phyloP scores from a whole-genome alignment of 495 filamentous ascomycete genomes.

The Corynascus novoguineensis region DNA sequence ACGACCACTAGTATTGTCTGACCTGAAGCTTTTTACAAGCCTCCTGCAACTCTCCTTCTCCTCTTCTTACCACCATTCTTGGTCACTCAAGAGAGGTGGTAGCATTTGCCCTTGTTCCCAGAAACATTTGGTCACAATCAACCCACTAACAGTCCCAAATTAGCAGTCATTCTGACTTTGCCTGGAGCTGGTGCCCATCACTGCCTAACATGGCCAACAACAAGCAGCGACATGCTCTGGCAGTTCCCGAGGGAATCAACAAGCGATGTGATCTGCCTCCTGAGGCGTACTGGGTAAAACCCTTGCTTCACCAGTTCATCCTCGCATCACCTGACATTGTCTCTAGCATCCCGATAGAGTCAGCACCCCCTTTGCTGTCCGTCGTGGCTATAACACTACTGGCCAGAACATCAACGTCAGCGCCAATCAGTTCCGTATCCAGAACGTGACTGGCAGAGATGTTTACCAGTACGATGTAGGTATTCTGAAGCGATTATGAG shows the following conservation, averaged over 20 bases:
- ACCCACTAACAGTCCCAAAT: background rate
- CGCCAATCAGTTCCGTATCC: constrained; percentile 73
- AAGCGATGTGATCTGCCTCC: constrained; percentile 42
- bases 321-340: background rate
- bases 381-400: constrained; percentile 49
- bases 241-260: constrained; percentile 19
- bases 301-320: background rate
- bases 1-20: no score
- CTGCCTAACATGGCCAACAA: background rate
- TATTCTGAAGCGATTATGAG: constrained; percentile 15
- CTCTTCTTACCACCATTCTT: no score
- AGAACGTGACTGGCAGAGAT: constrained; percentile 37
- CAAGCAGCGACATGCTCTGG: constrained; percentile 2
- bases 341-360: background rate
- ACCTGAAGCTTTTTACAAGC: no score
- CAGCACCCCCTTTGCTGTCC: constrained; percentile 25
- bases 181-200: no score
- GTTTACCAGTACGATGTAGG: constrained; percentile 87
- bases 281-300: constrained; percentile 37
- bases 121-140: background rate
- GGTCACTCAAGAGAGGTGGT: no score
- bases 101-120: no score
- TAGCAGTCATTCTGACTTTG: background rate
- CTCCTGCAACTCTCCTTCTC: no score
- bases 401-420: constrained; percentile 55